Conservation (phyloP, 2,329 filamentous ascomycete genomes). For the Botryosphaeria dothidea region DNA sequence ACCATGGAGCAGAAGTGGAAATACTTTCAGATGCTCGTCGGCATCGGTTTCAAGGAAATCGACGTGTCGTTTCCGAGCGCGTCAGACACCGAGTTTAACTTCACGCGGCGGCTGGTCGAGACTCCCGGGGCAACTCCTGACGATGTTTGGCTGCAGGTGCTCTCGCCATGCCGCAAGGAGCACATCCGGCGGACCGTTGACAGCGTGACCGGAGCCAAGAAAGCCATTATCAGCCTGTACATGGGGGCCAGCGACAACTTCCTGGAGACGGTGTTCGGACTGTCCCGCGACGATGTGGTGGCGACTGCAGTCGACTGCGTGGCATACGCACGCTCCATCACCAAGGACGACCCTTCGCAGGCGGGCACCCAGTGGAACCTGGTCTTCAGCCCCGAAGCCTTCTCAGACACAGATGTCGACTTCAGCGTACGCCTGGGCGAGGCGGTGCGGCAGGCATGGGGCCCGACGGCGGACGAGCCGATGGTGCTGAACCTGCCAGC, state of each 20-base stretch:
- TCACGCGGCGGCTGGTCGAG: conserved; percentile 81
- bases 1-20: conserved; percentile 88
- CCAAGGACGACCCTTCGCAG: conserved; percentile 69
- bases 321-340: conserved; percentile 82
- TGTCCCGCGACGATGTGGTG: conserved; percentile 77
- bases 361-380: conserved; percentile 69
- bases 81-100: conserved; percentile 93
- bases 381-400: conserved; percentile 82
- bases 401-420: conserved; percentile 85
- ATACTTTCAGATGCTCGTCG: conserved; percentile 92
- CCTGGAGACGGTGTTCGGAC: conserved; percentile 85
- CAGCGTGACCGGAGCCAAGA: conserved; percentile 84
- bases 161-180: conserved; percentile 88
- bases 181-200: conserved; percentile 89
- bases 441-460: conserved; percentile 93
- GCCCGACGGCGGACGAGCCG: conserved; percentile 71
- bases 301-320: conserved; percentile 82
- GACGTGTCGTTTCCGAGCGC: conserved; percentile 95
- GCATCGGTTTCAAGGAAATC: conserved; percentile 95
- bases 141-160: conserved; percentile 88
- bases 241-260: conserved; percentile 95
- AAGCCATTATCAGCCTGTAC: conserved; percentile 93
- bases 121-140: conserved; percentile 81
- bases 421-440: conserved; percentile 83
- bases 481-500: conserved; percentile 97